A percentile compares a stretch with the other conserved stretches of the same genome.
phyloP scores from a whole-genome alignment of 202 grass and related monocot genomes.

The Zoysia matrella region DNA sequence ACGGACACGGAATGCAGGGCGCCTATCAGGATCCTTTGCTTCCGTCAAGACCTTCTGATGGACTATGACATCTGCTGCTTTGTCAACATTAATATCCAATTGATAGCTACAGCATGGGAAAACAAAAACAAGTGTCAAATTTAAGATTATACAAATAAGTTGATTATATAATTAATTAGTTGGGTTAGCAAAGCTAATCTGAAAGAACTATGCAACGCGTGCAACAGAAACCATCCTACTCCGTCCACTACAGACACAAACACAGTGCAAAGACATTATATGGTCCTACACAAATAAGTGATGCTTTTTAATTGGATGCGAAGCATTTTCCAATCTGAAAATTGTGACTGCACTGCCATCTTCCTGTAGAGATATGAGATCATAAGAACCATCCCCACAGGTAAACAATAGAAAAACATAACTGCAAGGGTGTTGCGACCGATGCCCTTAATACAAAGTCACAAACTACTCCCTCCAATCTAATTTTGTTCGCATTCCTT shows the following conservation, averaged over 20 bases:
- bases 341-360: constrained; percentile 8
- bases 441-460: background rate
- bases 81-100: constrained; percentile 66
- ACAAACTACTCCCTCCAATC: background rate
- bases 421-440: constrained; percentile 17
- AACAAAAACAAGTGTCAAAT: background rate
- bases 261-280: background rate
- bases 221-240: background rate
- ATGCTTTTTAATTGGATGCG: no score
- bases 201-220: background rate
- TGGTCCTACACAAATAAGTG: no score
- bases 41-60: constrained; percentile 75
- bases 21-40: constrained; percentile 68
- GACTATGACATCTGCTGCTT: constrained; percentile 66
- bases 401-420: constrained; percentile 3
- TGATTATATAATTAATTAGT: constrained; percentile 26
- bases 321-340: background rate
- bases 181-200: background rate
- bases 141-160: constrained; percentile 16
- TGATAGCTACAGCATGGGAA: constrained; percentile 52
- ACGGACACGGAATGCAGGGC: constrained; percentile 61
- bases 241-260: background rate
- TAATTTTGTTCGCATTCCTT: background rate
- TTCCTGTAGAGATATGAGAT: constrained; percentile 33
- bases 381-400: background rate